Conservation (phyloP, 371 early-diverging fungal species). For the Dentiscutata heterogama region DNA sequence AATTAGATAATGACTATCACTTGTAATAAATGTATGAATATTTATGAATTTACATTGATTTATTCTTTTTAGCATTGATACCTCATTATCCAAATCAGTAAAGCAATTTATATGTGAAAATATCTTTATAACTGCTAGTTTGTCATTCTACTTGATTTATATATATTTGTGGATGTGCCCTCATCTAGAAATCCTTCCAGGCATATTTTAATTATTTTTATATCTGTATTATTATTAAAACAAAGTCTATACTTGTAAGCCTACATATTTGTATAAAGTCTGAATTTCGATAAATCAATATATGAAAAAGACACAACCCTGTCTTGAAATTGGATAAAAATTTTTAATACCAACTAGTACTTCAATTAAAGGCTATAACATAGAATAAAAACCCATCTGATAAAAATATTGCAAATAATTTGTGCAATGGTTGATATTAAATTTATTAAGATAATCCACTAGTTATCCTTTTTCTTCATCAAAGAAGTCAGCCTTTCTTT, state of each 20-base stretch:
- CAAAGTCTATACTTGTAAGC: not conserved
- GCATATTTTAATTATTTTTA: not conserved
- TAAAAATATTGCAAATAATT: constrained; percentile 25
- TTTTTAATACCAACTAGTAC: not conserved
- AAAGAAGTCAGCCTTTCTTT: not conserved
- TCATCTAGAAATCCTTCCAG: not conserved
- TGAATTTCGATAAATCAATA: constrained; percentile 15
- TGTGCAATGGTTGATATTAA: constrained; percentile 10
- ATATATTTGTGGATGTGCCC: not conserved
- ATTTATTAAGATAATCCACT: constrained; percentile 11
- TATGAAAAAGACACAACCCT: not conserved
- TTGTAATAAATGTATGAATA: not conserved
- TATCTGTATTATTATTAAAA: not conserved
- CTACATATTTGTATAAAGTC: not conserved
- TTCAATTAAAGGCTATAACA: constrained; percentile 14
- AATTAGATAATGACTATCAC: not conserved
- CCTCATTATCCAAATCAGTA: not conserved
- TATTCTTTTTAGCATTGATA: not conserved
- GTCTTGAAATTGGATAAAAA: not conserved
- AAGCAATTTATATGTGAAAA: not conserved
- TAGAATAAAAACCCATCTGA: not conserved
- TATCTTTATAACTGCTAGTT: not conserved
- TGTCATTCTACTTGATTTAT: not conserved
- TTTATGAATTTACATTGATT: not conserved
- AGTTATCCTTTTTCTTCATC: constrained; percentile 4